phyloP scores from a whole-genome alignment of 345 rosid genomes.

The Ceriops tagal region DNA sequence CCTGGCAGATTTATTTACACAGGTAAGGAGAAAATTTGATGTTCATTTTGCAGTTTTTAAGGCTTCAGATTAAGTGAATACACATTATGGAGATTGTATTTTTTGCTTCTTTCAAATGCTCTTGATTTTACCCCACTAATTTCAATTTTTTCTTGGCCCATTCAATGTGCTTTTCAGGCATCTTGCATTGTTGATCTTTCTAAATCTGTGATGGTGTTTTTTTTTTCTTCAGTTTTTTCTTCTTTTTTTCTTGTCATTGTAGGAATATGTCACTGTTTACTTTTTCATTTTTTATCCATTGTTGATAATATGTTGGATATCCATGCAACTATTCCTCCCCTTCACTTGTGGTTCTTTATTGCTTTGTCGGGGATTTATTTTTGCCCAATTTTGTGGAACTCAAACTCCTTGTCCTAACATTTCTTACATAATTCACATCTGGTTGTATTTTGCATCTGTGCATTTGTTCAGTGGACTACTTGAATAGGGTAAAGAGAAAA shows the following conservation, averaged over 20 bases:
- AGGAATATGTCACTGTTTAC: background rate
- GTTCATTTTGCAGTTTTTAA: background rate
- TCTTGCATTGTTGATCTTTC: background rate
- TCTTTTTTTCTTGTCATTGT: background rate
- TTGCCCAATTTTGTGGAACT: background rate
- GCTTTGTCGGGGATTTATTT: background rate
- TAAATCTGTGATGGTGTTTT: background rate
- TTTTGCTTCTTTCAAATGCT: background rate
- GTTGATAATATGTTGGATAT: background rate
- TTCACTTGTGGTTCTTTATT: background rate
- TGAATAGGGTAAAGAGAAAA: background rate
- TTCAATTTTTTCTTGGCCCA: background rate
- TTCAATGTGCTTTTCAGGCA: background rate
- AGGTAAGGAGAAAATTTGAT: slow-evolving; percentile 39
- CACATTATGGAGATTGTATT: background rate
- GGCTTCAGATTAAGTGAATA: background rate
- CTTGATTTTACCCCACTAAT: background rate
- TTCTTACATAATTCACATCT: background rate
- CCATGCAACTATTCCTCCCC: background rate
- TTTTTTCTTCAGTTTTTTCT: background rate
- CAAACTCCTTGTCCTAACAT: no score
- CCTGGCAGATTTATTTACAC: slow-evolving; percentile 90
- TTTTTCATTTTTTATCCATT: background rate
- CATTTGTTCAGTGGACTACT: background rate
- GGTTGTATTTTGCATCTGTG: background rate